phyloP scores from a whole-genome alignment of 495 filamentous ascomycete species.

The Aspergillus ellipticus region DNA sequence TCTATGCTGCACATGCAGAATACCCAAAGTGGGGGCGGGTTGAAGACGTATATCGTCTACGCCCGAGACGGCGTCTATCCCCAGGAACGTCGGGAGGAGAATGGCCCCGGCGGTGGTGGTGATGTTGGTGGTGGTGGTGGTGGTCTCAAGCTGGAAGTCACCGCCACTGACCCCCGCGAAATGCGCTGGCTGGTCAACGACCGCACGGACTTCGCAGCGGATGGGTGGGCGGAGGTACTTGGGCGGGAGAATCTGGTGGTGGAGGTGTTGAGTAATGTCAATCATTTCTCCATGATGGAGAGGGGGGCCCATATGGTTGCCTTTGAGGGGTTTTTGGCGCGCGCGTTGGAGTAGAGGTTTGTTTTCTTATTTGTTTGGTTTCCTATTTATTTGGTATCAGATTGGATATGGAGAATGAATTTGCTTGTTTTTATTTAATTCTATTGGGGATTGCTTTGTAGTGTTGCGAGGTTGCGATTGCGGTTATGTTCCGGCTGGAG shows the following conservation, averaged over 20 bases:
- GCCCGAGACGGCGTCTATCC: background rate
- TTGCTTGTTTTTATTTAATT: too few relatives aligned
- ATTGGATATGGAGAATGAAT: too few relatives aligned
- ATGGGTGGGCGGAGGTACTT: conserved; percentile 1
- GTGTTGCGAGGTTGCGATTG: too few relatives aligned
- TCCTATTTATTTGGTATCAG: too few relatives aligned
- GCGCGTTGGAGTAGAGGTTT: background rate
- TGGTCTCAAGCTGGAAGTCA: background rate
- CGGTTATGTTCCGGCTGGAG: too few relatives aligned
- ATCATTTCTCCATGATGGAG: conserved; percentile 12
- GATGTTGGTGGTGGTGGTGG: too few relatives aligned
- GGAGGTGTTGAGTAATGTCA: background rate
- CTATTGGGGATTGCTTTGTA: too few relatives aligned
- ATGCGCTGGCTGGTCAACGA: conserved; percentile 4
- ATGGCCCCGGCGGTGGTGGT: too few relatives aligned
- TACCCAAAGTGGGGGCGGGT: too few relatives aligned
- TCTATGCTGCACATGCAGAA: too few relatives aligned
- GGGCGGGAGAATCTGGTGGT: background rate
- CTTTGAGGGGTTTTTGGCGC: background rate
- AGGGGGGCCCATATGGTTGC: background rate
- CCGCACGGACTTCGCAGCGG: background rate
- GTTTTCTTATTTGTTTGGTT: too few relatives aligned
- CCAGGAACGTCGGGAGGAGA: background rate
- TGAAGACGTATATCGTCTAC: background rate
- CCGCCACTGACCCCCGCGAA: background rate